These are phyloP conservation scores for Mycena pura DNA, from an alignment of 768 basidiomycete species.

Conservation along the genomic window DNA sequence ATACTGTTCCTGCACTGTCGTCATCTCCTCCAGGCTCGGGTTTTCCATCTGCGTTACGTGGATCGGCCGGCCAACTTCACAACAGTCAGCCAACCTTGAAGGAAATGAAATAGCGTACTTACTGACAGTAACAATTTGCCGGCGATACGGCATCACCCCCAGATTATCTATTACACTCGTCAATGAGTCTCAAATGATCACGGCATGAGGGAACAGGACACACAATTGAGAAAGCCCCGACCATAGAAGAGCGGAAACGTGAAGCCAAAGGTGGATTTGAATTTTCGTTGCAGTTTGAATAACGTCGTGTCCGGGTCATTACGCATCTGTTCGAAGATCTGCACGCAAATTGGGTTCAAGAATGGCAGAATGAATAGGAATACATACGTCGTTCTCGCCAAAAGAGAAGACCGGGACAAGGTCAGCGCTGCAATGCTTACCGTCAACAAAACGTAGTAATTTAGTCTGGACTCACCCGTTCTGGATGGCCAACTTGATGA, in stretches of 20 bases:
- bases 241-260: slow-evolving; percentile 98
- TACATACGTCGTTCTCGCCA: slow-evolving; percentile 94
- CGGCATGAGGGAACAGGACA: too few species aligned
- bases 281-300: slow-evolving; percentile 86
- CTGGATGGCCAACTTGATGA: slow-evolving; percentile 93
- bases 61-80: slow-evolving; percentile 87
- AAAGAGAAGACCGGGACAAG: slow-evolving; percentile 98
- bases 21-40: slow-evolving; percentile 83
- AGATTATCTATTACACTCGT: slow-evolving; percentile 77
- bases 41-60: slow-evolving; percentile 77
- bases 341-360: background rate
- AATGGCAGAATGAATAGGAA: background rate
- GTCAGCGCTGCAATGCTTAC: slow-evolving; percentile 68
- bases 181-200: background rate
- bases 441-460: slow-evolving; percentile 5
- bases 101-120: slow-evolving; percentile 46
- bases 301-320: slow-evolving; percentile 92
- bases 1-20: slow-evolving; percentile 80
- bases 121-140: slow-evolving; percentile 96
- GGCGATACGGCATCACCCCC: slow-evolving; percentile 94
- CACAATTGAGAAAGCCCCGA: slow-evolving; percentile 92
- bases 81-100: background rate
- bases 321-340: slow-evolving; percentile 98
- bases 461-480: slow-evolving; percentile 65
- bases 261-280: slow-evolving; percentile 93